Conservation (phyloP, 345 rosid genomes). For the Carallia pectinifolia region DNA sequence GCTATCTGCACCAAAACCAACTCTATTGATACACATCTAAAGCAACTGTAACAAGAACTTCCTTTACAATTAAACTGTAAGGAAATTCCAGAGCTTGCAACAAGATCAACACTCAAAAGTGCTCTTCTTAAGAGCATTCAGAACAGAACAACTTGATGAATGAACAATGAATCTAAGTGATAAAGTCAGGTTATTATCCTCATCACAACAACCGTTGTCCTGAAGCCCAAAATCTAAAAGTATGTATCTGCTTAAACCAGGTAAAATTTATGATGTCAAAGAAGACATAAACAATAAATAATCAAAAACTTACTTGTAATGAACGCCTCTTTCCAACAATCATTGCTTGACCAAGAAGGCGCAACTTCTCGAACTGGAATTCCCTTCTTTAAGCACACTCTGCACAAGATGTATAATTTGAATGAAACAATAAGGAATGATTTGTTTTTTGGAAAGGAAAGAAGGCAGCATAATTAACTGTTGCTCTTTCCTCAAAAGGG, state of each 20-base stretch:
- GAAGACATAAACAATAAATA: background rate
- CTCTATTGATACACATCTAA: background rate
- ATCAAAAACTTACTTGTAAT: conserved; percentile 24
- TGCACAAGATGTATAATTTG: background rate
- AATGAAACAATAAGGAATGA: background rate
- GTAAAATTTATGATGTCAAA: background rate
- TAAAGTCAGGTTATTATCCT: too few relatives aligned
- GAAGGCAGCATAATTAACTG: background rate
- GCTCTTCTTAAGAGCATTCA: too few relatives aligned
- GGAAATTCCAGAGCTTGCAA: background rate
- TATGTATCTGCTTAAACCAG: background rate
- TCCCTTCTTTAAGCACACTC: conserved; percentile 29
- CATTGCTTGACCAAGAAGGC: conserved; percentile 27
- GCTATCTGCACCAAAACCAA: conserved; percentile 15
- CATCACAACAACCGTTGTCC: too few relatives aligned
- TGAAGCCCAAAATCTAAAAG: too few relatives aligned
- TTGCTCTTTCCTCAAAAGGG: background rate
- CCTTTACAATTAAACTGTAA: background rate
- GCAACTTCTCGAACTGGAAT: conserved; percentile 32
- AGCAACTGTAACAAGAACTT: background rate
- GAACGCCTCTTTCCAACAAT: conserved; percentile 31
- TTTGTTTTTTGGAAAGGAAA: too few relatives aligned
- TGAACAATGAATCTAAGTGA: too few relatives aligned
- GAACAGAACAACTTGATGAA: too few relatives aligned
- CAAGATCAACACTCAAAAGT: too few relatives aligned